Base-by-base conservation (phyloP, 192 early-diverging fungal species). In the Rhizophagus sp. region DNA sequence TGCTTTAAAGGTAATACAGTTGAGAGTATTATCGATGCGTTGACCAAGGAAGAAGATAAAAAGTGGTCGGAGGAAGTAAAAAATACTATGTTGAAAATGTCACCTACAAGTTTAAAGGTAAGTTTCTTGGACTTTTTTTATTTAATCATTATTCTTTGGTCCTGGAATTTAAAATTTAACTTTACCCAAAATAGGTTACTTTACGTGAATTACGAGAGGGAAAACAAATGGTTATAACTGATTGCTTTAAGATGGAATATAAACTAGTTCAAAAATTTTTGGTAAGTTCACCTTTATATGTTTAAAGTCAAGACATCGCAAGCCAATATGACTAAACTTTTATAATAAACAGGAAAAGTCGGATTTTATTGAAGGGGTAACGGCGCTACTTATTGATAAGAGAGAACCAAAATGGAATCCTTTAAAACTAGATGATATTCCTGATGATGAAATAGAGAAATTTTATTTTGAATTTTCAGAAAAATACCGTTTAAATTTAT, bases 281-380 rank as follows among this genome's bases (percentile, higher is more conserved):
- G 88, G 61, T 81, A 39, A 36, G 33, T 13, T 19, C 19, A 5
- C 5, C 12, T 17, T 52, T 47, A 0, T 47, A 47, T 7, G 17
- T 57, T 39, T 39, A 39, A 36, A 36, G 39, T 57, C 17, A 22
- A 57, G 17, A 57, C 15, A 57, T 57, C 22, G 2, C 12, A 7
- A 19, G 7, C 22, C 19, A 57, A 57, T 15, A 57, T 19, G 3
- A 57, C 4, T 3, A 22, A 57, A 22, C 52, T 22, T 22, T 33
- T 73, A 17, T 64, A 17, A 64, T 30, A 25, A 81, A 13, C 75
- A 89, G 87, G 69, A 66, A 15, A 91, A 87, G 2, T 90, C 90
- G 65, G 97, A 99, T 82, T 96, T 99, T 81, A 81, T 88, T 62
- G 96, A 97, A 88, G 97, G 98, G 17, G 96, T 98, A 1, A 92